A percentile compares a stretch with the other conserved stretches of the same genome.
Conservation (phyloP, 805 yeast genomes). For the Kodamaea nitidulidarum region DNA sequence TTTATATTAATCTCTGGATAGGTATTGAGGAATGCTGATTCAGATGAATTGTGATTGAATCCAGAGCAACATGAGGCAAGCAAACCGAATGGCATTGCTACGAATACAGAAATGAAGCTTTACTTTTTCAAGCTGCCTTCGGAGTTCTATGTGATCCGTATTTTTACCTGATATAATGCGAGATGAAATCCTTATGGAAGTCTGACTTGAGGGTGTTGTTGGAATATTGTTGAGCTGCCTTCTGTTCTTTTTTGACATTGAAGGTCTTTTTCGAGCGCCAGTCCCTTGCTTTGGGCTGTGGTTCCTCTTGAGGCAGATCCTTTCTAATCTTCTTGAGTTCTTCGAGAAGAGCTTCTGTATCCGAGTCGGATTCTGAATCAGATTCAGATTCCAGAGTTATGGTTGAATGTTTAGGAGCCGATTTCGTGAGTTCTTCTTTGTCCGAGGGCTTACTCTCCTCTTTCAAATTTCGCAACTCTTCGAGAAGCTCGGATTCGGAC, state of each 20-base stretch:
- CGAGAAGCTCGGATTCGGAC: constrained; percentile 8
- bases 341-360: constrained; percentile 17
- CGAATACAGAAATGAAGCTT: too few species aligned
- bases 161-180: constrained; percentile 23
- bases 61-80: too few species aligned
- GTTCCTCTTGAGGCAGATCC: constrained; percentile 7
- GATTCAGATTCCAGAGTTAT: too few species aligned
- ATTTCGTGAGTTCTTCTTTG: neutral
- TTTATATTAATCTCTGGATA: too few species aligned
- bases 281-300: constrained; percentile 8
- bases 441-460: neutral
- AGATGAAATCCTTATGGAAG: constrained; percentile 31
- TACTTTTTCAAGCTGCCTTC: too few species aligned
- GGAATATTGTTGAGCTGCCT: constrained; percentile 17
- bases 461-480: constrained; percentile 4
- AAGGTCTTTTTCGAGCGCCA: constrained; percentile 10
- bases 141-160: too few species aligned
- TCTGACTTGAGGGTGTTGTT: constrained; percentile 33
- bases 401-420: too few species aligned
- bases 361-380: constrained; percentile 10
- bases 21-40: too few species aligned
- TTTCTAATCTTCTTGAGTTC: constrained; percentile 20
- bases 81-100: too few species aligned
- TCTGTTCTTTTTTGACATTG: neutral
- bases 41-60: too few species aligned